Base-by-base conservation (phyloP, 257 asterid species). In the Handroanthus guayacan region DNA sequence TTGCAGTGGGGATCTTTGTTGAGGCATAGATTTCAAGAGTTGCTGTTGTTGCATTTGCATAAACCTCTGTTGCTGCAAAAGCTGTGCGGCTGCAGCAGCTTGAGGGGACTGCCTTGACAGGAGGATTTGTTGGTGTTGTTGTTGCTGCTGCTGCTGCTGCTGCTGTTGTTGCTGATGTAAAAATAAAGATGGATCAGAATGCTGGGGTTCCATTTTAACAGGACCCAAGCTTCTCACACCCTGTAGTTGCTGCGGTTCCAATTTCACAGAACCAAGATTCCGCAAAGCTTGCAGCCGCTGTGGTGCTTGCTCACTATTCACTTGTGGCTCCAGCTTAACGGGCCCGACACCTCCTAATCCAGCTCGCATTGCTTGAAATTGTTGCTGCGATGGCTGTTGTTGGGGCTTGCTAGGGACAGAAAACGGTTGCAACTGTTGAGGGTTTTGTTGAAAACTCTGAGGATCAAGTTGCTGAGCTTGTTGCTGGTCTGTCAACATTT, bases 11-110 rank as follows among this genome's bases (percentile, higher is more conserved):
- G 90, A 78, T 67, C 96, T 90, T 79, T 92, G 98, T 64, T 91
- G 98, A 74, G 99, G 97, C 79, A 87, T 73, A 45, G 91, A 39
- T 77, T 94, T 94, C 75, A 92, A 62, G 61, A 92, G 88, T 18
- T 94, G 97, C 52, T 89, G 97, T 43, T 92, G 97, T 47, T 93
- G 96, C 69, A 90, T 61, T 63, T 95, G 99, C 85, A 88, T 82
- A 12, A 91, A 72, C 83, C 93, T 87, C 83, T 93, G 98, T 74
- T 93, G 98, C 43, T 91, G 97, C 77, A 89, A 84, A 60, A 90
- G 78, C 50, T 92, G 97, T 5, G 98, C 96, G 2, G 97, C 91
- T 16, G 92, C 90, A 55, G 93, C 91, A 11, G 90, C 88, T 80
- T 89, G 92, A 74, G 93, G 79, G 17, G 90, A 80, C 82, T 85